Evolutionary conservation across 2,329 filamentous ascomycete species (phyloP).

Genomic region (Hypomyces rosellus): DNA sequence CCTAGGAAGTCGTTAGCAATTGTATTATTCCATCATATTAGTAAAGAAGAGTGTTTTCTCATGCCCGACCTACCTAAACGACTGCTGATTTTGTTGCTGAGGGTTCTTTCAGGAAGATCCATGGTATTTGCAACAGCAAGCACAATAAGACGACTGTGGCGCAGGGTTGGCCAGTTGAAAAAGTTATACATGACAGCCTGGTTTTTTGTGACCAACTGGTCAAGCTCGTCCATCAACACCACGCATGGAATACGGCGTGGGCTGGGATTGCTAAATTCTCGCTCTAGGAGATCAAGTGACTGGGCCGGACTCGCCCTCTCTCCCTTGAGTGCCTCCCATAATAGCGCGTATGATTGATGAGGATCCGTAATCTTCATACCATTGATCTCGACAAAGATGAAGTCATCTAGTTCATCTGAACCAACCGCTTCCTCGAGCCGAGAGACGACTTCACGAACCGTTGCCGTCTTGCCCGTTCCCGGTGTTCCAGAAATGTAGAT

Average conservation of each 20-base stretch:
- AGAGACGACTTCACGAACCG: conserved; percentile 88
- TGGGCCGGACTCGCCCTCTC: conserved; percentile 89
- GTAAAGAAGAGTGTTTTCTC: conserved; percentile 7
- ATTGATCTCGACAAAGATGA: conserved; percentile 99
- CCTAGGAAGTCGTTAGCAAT: conserved; percentile 31
- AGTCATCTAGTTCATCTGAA: conserved; percentile 91
- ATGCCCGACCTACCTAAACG: conserved; percentile 49
- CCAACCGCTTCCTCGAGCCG: conserved; percentile 82
- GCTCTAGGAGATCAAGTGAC: conserved; percentile 81
- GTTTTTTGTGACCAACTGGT: conserved; percentile 95
- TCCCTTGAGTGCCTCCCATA: conserved; percentile 94
- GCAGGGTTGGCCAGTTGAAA: conserved; percentile 95
- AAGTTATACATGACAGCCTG: conserved; percentile 99
- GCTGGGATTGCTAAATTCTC: conserved; percentile 87
- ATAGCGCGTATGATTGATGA: conserved; percentile 87
- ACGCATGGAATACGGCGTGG: conserved; percentile 91
- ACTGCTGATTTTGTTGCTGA: conserved; percentile 98
- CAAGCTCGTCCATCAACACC: conserved; percentile 96
- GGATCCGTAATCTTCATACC: conserved; percentile 99
- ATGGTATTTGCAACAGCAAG: conserved; percentile 98
- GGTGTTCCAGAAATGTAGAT: conserved; percentile 99
- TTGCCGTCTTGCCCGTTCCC: conserved; percentile 95
- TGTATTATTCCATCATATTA: too few species aligned
- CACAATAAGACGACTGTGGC: conserved; percentile 89
- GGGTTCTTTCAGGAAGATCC: conserved; percentile 90